phyloP scores from a whole-genome alignment of 768 basidiomycete species.

The Thelephora ganbajun region DNA sequence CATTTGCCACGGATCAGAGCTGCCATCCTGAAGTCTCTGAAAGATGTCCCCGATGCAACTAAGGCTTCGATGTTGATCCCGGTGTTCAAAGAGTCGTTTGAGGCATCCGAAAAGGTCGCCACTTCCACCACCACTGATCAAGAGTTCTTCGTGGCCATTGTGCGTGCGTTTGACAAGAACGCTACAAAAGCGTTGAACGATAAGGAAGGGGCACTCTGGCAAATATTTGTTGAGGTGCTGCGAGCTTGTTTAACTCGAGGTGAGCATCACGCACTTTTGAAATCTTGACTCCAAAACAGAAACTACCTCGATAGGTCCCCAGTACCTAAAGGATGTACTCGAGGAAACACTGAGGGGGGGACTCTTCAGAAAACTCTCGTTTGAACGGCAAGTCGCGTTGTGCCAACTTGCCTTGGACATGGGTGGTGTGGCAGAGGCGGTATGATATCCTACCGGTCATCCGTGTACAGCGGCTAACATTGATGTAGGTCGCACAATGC shows the following conservation, averaged over 20 bases:
- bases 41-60: slow-evolving; percentile 31
- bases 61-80: slow-evolving; percentile 47
- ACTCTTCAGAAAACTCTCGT: slow-evolving; percentile 37
- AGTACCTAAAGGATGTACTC: slow-evolving; percentile 27
- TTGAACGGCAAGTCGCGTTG: slow-evolving; percentile 40
- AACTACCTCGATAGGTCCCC: slow-evolving; percentile 21
- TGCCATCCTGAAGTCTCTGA: slow-evolving; percentile 34
- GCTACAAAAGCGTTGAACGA: slow-evolving; percentile 31
- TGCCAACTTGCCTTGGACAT: slow-evolving; percentile 43
- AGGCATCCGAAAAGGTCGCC: slow-evolving; percentile 1
- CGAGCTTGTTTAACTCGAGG: slow-evolving; percentile 32
- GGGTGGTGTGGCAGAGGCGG: slow-evolving; percentile 15
- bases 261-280: slow-evolving; percentile 9
- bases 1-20: slow-evolving; percentile 32
- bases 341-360: slow-evolving; percentile 34
- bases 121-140: slow-evolving; percentile 16
- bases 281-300: slow-evolving; percentile 2
- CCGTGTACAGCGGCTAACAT: not conserved
- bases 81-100: slow-evolving; percentile 29
- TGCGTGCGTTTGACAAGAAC: slow-evolving; percentile 40
- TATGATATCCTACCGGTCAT: too few relatives aligned
- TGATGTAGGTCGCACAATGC: slow-evolving; percentile 9
- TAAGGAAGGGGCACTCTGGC: slow-evolving; percentile 32
- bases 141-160: slow-evolving; percentile 17
- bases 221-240: slow-evolving; percentile 29